Evolutionary conservation across 805 yeast genomes (phyloP).

Genomic region (Nematodospora valgi): DNA sequence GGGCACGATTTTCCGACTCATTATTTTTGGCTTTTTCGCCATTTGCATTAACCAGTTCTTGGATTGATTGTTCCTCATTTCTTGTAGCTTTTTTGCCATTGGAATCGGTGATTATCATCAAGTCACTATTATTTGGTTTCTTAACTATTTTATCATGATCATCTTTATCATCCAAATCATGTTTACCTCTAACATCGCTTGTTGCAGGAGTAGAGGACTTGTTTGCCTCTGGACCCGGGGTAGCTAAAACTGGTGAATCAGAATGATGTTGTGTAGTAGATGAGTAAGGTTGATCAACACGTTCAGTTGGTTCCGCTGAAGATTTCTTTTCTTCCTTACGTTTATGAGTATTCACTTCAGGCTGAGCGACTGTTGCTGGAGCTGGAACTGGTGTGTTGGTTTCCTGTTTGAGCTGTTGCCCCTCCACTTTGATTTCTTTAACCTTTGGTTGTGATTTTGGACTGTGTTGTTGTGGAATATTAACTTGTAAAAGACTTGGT

Average conservation of each 20-base stretch:
- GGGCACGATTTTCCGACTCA: slow-evolving; percentile 2
- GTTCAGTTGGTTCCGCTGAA: too few species aligned
- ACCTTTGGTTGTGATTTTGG: slow-evolving; percentile 10
- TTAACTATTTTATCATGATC: slow-evolving; percentile 26
- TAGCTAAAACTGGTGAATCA: slow-evolving; percentile 8
- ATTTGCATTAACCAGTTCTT: too few species aligned
- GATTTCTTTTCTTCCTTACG: too few species aligned
- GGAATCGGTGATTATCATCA: too few species aligned
- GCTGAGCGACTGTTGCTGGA: slow-evolving; percentile 8
- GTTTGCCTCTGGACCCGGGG: slow-evolving; percentile 8
- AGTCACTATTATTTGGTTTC: slow-evolving; percentile 16
- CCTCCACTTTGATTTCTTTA: background rate
- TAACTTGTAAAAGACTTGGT: too few species aligned
- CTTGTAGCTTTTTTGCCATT: slow-evolving; percentile 3
- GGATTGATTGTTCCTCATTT: too few species aligned
- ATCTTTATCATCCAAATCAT: slow-evolving; percentile 38
- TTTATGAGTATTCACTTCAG: slow-evolving; percentile 2
- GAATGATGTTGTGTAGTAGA: too few species aligned
- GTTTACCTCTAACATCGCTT: too few species aligned
- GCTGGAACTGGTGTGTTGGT: slow-evolving; percentile 8
- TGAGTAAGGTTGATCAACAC: too few species aligned
- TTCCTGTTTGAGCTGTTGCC: background rate
- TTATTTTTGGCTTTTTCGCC: slow-evolving; percentile 11
- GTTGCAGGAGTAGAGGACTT: slow-evolving; percentile 3
- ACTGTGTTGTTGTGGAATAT: too few species aligned